phyloP scores from a whole-genome alignment of 768 basidiomycete species.

The Mycena vitilis region DNA sequence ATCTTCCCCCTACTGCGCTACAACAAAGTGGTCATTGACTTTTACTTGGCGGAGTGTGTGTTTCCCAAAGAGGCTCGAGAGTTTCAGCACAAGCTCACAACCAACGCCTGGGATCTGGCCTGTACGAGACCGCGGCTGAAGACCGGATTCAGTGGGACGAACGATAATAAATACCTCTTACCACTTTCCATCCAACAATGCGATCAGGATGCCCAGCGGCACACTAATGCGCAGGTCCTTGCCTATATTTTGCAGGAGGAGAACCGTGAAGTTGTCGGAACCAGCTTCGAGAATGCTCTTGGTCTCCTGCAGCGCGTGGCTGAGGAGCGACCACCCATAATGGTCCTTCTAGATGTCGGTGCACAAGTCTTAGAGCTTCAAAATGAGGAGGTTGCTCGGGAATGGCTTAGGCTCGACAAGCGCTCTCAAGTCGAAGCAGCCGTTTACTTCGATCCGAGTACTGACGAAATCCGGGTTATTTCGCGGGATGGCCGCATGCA shows the following conservation, averaged over 20 bases:
- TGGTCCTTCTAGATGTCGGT: conserved; percentile 65
- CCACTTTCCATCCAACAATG: conserved; percentile 51
- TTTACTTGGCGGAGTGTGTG: conserved; percentile 58
- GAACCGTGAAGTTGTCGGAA: conserved; percentile 51
- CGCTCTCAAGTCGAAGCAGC: conserved; percentile 48
- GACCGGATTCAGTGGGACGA: conserved; percentile 69
- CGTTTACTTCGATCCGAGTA: conserved; percentile 54
- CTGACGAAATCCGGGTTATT: conserved; percentile 51
- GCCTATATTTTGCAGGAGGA: conserved; percentile 51
- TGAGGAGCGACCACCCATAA: conserved; percentile 50
- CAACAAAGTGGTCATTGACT: conserved; percentile 56
- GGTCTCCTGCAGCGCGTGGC: conserved; percentile 48
- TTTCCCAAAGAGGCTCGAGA: conserved; percentile 64
- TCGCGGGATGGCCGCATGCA: conserved; percentile 50
- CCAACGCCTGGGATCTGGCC: conserved; percentile 66
- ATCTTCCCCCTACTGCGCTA: conserved; percentile 44
- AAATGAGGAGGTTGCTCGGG: conserved; percentile 52
- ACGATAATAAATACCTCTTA: conserved; percentile 56
- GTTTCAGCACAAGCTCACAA: conserved; percentile 59
- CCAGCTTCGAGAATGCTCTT: conserved; percentile 23
- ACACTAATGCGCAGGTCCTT: conserved; percentile 63
- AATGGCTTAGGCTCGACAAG: conserved; percentile 51
- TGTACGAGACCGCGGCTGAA: conserved; percentile 48
- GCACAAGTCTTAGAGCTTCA: conserved; percentile 66
- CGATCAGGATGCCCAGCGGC: conserved; percentile 51